Conservation (phyloP, 441 rosid genomes). For the Erysimum pusillum region DNA sequence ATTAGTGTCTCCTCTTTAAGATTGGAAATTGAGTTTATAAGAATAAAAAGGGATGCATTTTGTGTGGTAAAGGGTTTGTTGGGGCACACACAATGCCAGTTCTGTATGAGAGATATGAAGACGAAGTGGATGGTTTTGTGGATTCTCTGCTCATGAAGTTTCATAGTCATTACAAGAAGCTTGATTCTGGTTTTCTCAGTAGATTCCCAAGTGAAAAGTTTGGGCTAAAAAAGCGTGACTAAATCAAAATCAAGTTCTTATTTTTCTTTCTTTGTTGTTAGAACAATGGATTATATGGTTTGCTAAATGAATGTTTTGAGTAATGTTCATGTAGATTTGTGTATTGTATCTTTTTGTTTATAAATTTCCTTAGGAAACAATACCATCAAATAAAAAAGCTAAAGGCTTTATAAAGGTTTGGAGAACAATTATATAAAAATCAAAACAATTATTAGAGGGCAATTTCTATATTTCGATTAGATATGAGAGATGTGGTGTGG, state of each 20-base stretch:
- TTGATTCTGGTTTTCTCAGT: slow-evolving; percentile 70
- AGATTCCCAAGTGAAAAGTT: slow-evolving; percentile 73
- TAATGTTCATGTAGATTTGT: slow-evolving; percentile 26
- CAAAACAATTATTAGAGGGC: too few species aligned
- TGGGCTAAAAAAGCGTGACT: slow-evolving; percentile 74
- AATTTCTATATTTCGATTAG: too few species aligned
- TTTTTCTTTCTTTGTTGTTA: slow-evolving; percentile 9
- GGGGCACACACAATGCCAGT: slow-evolving; percentile 93
- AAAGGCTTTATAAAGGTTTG: too few species aligned
- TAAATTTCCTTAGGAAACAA: neutral
- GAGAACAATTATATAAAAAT: too few species aligned
- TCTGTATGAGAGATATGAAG: slow-evolving; percentile 83
- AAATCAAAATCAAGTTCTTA: slow-evolving; percentile 26
- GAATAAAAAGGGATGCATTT: slow-evolving; percentile 11
- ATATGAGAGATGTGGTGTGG: too few species aligned
- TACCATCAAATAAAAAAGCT: too few species aligned
- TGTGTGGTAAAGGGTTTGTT: slow-evolving; percentile 68
- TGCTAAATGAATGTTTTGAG: slow-evolving; percentile 6
- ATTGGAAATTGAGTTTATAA: slow-evolving; percentile 17
- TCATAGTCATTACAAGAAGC: slow-evolving; percentile 64
- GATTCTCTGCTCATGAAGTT: slow-evolving; percentile 65
- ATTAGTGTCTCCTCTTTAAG: neutral
- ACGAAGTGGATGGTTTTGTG: slow-evolving; percentile 73
- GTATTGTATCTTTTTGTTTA: neutral
- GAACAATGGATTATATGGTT: slow-evolving; percentile 31